These are phyloP conservation scores for Pisolithus thermaeus DNA, from an alignment of 1,284 basidiomycete genomes.

Conservation along the genomic window DNA sequence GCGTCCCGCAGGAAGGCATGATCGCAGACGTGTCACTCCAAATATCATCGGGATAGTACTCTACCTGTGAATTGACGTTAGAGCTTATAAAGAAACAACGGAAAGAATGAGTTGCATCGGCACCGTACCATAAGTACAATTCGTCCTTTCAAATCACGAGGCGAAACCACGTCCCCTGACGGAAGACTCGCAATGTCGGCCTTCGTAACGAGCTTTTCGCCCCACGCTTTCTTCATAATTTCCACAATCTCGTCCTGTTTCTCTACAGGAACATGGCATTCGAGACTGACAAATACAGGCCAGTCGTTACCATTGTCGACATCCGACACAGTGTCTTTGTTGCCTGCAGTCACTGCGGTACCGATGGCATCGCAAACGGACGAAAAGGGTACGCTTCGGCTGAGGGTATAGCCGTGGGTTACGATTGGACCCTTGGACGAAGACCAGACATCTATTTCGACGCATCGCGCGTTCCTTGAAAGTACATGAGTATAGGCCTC, in stretches of 20 bases:
- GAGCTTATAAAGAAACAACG: not conserved
- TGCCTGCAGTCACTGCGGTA: constrained; percentile 30
- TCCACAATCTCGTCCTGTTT: constrained; percentile 51
- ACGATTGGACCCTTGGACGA: constrained; percentile 49
- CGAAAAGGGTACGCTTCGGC: constrained; percentile 41
- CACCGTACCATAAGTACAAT: constrained; percentile 54
- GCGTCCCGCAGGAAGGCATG: not conserved
- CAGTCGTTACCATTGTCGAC: constrained; percentile 28
- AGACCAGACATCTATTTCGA: constrained; percentile 70
- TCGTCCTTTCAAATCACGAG: constrained; percentile 44
- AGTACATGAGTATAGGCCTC: constrained; percentile 54
- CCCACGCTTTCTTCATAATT: constrained; percentile 52
- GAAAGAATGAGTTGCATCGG: not conserved
- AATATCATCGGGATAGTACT: constrained; percentile 41
- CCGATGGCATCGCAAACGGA: constrained; percentile 49
- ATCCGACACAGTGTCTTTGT: not conserved
- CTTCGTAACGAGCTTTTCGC: constrained; percentile 44
- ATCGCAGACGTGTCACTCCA: not conserved
- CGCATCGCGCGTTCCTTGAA: constrained; percentile 48
- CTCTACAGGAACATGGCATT: constrained; percentile 52
- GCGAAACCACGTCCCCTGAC: constrained; percentile 36
- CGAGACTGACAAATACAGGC: constrained; percentile 60
- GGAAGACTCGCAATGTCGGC: constrained; percentile 5
- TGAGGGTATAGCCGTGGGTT: constrained; percentile 56
- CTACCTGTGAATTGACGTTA: constrained; percentile 34